Base-by-base conservation (phyloP, 306 rosid species). In the Leucaena leucocephala region DNA sequence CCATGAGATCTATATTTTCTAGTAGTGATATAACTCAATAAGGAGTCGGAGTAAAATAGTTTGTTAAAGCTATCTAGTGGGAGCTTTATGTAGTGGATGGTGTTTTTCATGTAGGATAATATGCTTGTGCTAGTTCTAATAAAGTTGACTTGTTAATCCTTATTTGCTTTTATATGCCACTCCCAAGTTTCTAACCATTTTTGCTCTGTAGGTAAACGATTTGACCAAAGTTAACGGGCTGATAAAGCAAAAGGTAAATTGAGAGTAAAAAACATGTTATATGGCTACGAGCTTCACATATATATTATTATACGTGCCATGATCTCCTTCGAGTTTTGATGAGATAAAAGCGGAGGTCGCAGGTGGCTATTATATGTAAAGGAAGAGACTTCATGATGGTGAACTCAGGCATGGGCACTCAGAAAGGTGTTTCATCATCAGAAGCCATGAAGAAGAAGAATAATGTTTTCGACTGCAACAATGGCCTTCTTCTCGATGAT, bases 401-500 rank as follows among this genome's bases (percentile, higher is more conserved):
- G 63, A 72, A 78, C 39, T 78, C 61, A 2, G 80, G 74, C 61
- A 61, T 34, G 71, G 74, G 54, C 61, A 17, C 27, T 17, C 77
- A 48, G 35, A 38, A 33, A 48, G 72, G 34, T 42, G 57, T 69
- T 7, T 82, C 85, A 55, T 74, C 83, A 74, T 61, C 83, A 3
- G 74, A 79, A 12, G 62, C 86, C 6, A 68, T 74, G 74, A 61
- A 63, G 52, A 82, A 78, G 10, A 78, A 73, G 16, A 7, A 4
- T 17, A 21, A 17, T 12, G 75, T 21, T 0, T 49, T 68, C 74
- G 71, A 73, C 79, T 54, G 66, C 66, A 72, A 58, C 34, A 83
- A 72, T 78, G 77, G 77, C 8, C 73, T 66, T 59, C 76, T 80
- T 74, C 38, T 83, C 62, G 83, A 78, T n/a, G 80, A 74, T 69